These are phyloP conservation scores for Daldinia grandis DNA, from an alignment of 495 filamentous ascomycete species.

Conservation along the genomic window DNA sequence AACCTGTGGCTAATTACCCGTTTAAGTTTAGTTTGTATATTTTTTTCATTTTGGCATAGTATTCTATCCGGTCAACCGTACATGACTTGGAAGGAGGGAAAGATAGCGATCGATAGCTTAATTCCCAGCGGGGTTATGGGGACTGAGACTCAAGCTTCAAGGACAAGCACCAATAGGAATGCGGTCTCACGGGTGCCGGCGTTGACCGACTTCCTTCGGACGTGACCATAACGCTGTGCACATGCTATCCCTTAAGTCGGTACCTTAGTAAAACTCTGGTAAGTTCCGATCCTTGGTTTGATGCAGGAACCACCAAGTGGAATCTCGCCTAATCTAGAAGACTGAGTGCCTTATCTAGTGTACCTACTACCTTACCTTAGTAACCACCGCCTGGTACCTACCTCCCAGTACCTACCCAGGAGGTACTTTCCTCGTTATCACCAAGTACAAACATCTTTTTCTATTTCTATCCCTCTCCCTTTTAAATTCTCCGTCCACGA, in stretches of 20 bases:
- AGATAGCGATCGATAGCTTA: neutral
- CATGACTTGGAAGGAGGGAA: neutral
- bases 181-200: conserved; percentile 30
- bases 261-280: conserved; percentile 1
- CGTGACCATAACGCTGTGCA: conserved; percentile 14
- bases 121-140: conserved; percentile 5
- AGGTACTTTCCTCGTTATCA: neutral
- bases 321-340: conserved; percentile 30
- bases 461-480: neutral
- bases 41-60: neutral
- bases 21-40: too few species aligned
- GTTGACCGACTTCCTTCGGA: conserved; percentile 34
- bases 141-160: neutral
- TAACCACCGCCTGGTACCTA: too few species aligned
- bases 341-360: conserved; percentile 35
- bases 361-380: neutral
- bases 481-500: conserved; percentile 2
- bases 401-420: too few species aligned
- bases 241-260: conserved; percentile 2
- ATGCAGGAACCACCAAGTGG: conserved; percentile 29
- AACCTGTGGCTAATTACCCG: too few species aligned
- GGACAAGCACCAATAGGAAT: conserved; percentile 24
- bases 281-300: conserved; percentile 5
- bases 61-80: neutral
- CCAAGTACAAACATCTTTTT: conserved; percentile 7